These are phyloP conservation scores for Prunus armeniaca DNA, from an alignment of 306 rosid genomes.

Conservation along the genomic window DNA sequence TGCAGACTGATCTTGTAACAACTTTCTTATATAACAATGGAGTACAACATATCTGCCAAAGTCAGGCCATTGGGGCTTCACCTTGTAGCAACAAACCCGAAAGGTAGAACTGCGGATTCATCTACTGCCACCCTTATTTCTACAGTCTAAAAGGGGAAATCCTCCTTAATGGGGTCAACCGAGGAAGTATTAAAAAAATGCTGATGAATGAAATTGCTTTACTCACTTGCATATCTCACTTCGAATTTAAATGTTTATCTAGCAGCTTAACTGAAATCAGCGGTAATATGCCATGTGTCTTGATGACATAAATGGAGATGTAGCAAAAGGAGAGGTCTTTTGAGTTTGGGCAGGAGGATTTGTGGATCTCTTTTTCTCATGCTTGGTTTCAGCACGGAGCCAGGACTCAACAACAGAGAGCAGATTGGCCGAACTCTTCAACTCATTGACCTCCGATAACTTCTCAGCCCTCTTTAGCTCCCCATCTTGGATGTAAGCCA, in stretches of 20 bases:
- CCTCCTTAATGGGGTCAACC: not conserved
- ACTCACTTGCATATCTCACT: constrained; percentile 1
- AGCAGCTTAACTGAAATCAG: constrained; percentile 22
- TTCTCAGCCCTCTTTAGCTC: constrained; percentile 70
- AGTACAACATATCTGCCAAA: not conserved
- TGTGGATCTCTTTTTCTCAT: constrained; percentile 54
- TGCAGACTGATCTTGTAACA: not conserved
- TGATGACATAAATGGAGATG: constrained; percentile 64
- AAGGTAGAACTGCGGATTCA: not conserved
- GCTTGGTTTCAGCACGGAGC: constrained; percentile 82
- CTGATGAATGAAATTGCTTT: constrained; percentile 12
- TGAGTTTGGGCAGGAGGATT: constrained; percentile 39
- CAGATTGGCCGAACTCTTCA: constrained; percentile 68
- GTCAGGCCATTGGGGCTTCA: not conserved
- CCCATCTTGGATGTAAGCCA: constrained; percentile 94
- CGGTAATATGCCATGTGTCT: constrained; percentile 92
- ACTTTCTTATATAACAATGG: not conserved
- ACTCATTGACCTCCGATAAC: constrained; percentile 65
- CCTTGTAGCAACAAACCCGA: not conserved
- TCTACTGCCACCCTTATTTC: constrained; percentile 18
- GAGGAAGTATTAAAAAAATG: not conserved
- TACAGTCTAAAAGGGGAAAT: constrained; percentile 1
- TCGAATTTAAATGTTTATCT: not conserved
- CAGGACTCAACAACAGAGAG: constrained; percentile 89
- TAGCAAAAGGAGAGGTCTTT: constrained; percentile 32